Evolutionary conservation across 805 yeast species (phyloP).

Genomic region (Wickerhamomyces xylosicus): DNA sequence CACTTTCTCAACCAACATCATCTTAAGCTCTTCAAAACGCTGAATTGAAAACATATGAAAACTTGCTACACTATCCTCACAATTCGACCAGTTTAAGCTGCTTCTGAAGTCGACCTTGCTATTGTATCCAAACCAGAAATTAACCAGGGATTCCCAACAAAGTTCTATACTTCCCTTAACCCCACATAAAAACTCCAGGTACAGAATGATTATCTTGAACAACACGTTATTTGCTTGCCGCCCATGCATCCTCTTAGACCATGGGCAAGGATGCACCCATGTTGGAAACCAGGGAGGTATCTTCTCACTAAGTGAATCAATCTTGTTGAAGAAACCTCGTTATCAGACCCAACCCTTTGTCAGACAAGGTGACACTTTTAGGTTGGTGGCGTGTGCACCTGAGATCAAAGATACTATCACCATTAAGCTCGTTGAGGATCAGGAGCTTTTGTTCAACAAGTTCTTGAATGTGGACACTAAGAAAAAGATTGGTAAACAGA

Average conservation of each 20-base stretch:
- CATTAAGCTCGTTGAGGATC: slow-evolving; percentile 3
- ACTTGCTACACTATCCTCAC: too few species aligned
- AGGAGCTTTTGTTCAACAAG: slow-evolving; percentile 9
- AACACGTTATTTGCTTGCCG: slow-evolving; percentile 6
- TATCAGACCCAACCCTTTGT: background rate
- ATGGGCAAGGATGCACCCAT: slow-evolving; percentile 5
- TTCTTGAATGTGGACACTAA: slow-evolving; percentile 5
- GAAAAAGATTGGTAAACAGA: slow-evolving; percentile 4
- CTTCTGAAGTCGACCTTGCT: too few species aligned
- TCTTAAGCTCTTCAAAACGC: too few species aligned
- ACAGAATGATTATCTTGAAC: slow-evolving; percentile 6
- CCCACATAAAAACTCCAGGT: background rate
- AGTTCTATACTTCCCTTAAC: background rate
- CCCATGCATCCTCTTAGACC: slow-evolving; percentile 1
- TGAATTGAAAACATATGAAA: too few species aligned
- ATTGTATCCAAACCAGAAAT: too few species aligned
- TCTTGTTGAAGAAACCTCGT: background rate
- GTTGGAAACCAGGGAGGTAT: background rate
- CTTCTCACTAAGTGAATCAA: background rate
- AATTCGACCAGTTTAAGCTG: too few species aligned
- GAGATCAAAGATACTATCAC: slow-evolving; percentile 1
- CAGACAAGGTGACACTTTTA: background rate
- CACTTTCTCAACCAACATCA: too few species aligned
- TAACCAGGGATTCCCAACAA: too few species aligned
- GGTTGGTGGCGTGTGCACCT: background rate